Evolutionary conservation across 192 early-diverging fungal species (phyloP), one percentile per base, ranked within the genome.

Genomic region (Backusella sp.): DNA sequence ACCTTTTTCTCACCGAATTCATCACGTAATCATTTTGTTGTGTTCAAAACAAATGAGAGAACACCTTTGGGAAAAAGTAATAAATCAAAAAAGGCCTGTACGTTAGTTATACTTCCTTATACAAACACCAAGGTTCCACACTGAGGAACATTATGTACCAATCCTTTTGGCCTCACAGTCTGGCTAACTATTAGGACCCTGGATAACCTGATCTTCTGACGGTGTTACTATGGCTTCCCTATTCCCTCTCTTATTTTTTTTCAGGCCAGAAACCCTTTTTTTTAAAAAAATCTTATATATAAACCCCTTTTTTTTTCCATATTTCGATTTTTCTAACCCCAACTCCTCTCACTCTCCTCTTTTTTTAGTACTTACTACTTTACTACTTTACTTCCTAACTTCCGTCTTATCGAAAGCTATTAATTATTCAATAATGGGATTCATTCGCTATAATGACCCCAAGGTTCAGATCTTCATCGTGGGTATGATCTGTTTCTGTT

Each of bases 401-500:
- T 62, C 56, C 56, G 56, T 62, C 28, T 28, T 28, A 62, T 62
- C 56, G 56, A 62, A 62, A 62, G 56, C 34, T 32, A 35, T 69
- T 23, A 41, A 69, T 39, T 69, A 37, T n/a, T 67, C 66, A 62
- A 79, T 26, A 23, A 79, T 79, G 78, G 41, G 74, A 62, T 62
- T 76, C 74, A 69, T 80, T 19, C 77, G 79, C 76, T 90, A 88
- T 80, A 85, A 82, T 76, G 87, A 82, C 76, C 80, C 90, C 36
- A 76, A 85, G 80, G 82, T 87, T 68, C 91, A 93, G 80, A 86
- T 88, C 72, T 77, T 90, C 75, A 77, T 89, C 56, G 84, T 92
- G 56, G 88, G 91, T 62, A 86, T 94, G 65, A 86, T 94, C 49
- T 92, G 91, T 76, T 94, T 94, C 84, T 87, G 89, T 59, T 92